phyloP scores from a whole-genome alignment of 2,329 filamentous ascomycete genomes.

The Xylariaceae sp. region DNA sequence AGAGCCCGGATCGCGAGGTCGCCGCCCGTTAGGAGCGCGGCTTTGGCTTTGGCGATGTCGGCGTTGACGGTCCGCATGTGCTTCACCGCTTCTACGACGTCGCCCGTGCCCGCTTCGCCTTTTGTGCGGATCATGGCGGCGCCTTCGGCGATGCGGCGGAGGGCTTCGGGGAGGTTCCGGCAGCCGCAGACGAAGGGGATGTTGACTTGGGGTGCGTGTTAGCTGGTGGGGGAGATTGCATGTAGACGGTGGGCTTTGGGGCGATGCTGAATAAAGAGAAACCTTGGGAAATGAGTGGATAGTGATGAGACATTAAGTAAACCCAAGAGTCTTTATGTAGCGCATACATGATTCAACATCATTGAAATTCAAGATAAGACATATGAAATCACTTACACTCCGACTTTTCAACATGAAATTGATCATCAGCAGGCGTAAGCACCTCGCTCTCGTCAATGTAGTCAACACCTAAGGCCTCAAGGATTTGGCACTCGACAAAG shows the following conservation, averaged over 20 bases:
- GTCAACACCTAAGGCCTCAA: conserved; percentile 90
- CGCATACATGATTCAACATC: background rate
- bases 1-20: conserved; percentile 59
- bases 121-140: conserved; percentile 99
- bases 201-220: conserved; percentile 40
- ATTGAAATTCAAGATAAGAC: background rate
- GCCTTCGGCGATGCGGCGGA: conserved; percentile 85
- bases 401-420: conserved; percentile 88
- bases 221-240: background rate
- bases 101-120: conserved; percentile 94
- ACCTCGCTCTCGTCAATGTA: conserved; percentile 99
- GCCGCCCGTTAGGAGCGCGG: conserved; percentile 59
- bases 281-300: background rate
- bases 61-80: conserved; percentile 89
- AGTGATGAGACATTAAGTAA: no score
- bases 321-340: background rate
- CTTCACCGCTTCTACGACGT: conserved; percentile 92
- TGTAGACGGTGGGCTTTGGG: background rate
- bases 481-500: conserved; percentile 97
- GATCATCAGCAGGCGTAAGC: conserved; percentile 86
- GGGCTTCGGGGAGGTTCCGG: conserved; percentile 87
- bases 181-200: conserved; percentile 96
- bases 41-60: conserved; percentile 77
- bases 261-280: background rate
- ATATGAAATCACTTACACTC: conserved; percentile 38